These are phyloP conservation scores for Pseudogymnoascus sp. DNA, from an alignment of 2,329 filamentous ascomycete species.

Conservation along the genomic window DNA sequence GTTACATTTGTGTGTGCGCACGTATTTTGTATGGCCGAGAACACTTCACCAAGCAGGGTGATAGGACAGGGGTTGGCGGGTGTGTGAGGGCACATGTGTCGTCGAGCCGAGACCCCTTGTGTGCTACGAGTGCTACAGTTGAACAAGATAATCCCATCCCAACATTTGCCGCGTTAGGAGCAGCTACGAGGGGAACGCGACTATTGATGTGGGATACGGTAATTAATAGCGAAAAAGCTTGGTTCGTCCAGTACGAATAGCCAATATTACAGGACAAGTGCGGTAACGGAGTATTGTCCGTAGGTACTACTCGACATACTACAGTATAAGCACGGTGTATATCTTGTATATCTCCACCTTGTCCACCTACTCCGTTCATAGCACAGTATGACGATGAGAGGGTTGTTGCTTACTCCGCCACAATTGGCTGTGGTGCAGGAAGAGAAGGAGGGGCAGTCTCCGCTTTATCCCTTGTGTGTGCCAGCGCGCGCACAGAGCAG, in stretches of 20 bases:
- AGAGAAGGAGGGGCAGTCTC: neutral
- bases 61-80: neutral
- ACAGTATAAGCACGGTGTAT: neutral
- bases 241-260: neutral
- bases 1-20: neutral
- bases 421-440: neutral
- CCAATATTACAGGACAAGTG: neutral
- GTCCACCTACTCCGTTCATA: neutral
- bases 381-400: neutral
- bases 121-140: neutral
- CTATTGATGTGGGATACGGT: neutral
- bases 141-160: neutral
- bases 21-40: neutral
- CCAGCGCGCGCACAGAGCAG: neutral
- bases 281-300: neutral
- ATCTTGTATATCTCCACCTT: neutral
- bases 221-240: neutral
- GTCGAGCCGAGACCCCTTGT: neutral
- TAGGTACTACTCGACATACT: neutral
- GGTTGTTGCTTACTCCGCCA: neutral
- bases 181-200: neutral
- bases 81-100: neutral
- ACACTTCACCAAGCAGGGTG: neutral
- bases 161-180: neutral
- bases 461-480: constrained; percentile 1